Conservation (phyloP, 2,329 filamentous ascomycete species). For the Sordariomycetes sp. region DNA sequence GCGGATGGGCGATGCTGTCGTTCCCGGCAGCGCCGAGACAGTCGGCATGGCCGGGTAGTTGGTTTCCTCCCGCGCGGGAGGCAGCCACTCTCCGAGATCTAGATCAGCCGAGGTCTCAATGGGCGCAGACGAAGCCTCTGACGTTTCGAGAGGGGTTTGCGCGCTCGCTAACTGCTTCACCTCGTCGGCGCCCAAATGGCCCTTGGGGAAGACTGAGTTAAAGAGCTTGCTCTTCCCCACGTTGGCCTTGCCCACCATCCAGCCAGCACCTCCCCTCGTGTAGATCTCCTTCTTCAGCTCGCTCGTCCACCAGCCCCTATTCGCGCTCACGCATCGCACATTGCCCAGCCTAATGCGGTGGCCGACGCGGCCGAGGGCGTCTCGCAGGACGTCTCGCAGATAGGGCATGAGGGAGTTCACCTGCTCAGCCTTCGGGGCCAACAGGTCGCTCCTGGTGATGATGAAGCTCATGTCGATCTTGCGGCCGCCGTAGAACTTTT, state of each 20-base stretch:
- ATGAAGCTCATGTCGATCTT: constrained; percentile 80
- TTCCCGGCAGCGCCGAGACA: constrained; percentile 79
- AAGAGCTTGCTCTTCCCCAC: constrained; percentile 95
- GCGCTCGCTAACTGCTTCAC: not conserved
- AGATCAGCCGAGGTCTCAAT: constrained; percentile 30
- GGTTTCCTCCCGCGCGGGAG: constrained; percentile 61
- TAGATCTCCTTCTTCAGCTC: constrained; percentile 79
- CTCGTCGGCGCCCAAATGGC: constrained; percentile 14
- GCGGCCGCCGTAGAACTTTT: constrained; percentile 54
- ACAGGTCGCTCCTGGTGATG: constrained; percentile 76
- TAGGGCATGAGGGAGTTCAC: constrained; percentile 84
- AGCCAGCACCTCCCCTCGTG: constrained; percentile 72
- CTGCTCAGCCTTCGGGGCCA: constrained; percentile 74
- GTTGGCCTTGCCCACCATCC: constrained; percentile 98
- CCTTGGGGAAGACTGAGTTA: constrained; percentile 76
- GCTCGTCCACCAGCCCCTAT: constrained; percentile 83
- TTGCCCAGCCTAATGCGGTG: constrained; percentile 76
- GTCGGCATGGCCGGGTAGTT: constrained; percentile 77
- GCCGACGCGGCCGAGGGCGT: constrained; percentile 59
- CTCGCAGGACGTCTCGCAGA: constrained; percentile 63
- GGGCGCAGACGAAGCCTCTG: constrained; percentile 28
- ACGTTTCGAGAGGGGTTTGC: not conserved
- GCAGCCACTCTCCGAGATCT: constrained; percentile 52
- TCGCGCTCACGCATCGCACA: constrained; percentile 75
- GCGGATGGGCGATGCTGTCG: constrained; percentile 89